phyloP scores from a whole-genome alignment of 2,329 filamentous ascomycete genomes.

The Aspergillus pseudoterreus region DNA sequence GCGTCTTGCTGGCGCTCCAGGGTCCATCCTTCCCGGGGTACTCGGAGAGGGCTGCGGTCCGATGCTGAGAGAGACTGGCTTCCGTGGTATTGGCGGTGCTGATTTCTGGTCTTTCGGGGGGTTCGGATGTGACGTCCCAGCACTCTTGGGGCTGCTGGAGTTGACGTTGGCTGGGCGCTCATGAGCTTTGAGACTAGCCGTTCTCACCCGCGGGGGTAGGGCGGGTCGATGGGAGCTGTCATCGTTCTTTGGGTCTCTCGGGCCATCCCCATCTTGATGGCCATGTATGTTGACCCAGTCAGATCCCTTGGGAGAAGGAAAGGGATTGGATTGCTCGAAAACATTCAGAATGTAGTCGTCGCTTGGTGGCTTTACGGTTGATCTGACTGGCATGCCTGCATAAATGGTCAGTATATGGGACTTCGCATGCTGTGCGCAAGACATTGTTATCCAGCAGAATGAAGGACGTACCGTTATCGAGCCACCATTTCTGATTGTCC shows the following conservation, averaged over 20 bases:
- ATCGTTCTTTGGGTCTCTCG: neutral
- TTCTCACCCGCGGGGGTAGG: conserved; percentile 18
- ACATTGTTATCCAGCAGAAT: conserved; percentile 3
- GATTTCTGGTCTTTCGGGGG: conserved; percentile 21
- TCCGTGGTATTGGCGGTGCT: conserved; percentile 60
- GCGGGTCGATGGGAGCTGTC: conserved; percentile 16
- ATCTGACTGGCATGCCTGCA: conserved; percentile 67
- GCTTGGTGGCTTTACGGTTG: conserved; percentile 64
- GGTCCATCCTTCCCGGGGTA: too few relatives aligned
- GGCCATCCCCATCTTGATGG: neutral
- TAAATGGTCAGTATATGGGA: neutral
- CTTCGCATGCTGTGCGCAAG: too few relatives aligned
- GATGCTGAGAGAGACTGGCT: conserved; percentile 47
- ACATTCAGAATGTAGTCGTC: conserved; percentile 66
- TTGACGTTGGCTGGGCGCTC: too few relatives aligned
- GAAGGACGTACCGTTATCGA: conserved; percentile 52
- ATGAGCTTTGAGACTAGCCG: neutral
- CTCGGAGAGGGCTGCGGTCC: too few relatives aligned
- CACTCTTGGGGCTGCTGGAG: neutral
- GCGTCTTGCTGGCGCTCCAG: too few relatives aligned
- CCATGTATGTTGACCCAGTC: conserved; percentile 67
- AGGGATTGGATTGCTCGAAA: conserved; percentile 75
- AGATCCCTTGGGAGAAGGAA: conserved; percentile 66
- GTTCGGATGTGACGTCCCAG: neutral
- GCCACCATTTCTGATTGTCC: conserved; percentile 62